phyloP scores from a whole-genome alignment of 192 early-diverging fungal species.

The Gonapodya prolifera region DNA sequence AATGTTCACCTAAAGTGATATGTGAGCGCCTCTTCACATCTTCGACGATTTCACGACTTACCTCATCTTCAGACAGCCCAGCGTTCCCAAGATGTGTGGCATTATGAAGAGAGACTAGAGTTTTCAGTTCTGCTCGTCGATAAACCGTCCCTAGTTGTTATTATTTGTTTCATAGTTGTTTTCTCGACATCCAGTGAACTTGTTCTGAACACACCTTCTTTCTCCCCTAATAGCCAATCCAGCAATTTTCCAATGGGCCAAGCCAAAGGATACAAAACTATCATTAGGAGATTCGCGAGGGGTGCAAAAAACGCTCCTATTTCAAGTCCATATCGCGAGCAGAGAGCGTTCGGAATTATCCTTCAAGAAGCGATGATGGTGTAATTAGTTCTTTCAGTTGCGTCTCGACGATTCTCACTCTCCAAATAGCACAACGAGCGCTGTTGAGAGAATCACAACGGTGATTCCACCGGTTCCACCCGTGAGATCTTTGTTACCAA shows the following conservation, averaged over 20 bases:
- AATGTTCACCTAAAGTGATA: slow-evolving; percentile 26
- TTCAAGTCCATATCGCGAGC: slow-evolving; percentile 72
- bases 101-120: slow-evolving; percentile 64
- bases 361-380: slow-evolving; percentile 1
- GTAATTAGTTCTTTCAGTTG: no score
- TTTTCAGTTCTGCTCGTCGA: slow-evolving; percentile 42
- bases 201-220: slow-evolving; percentile 75
- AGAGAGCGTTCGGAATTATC: slow-evolving; percentile 87
- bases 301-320: slow-evolving; percentile 83
- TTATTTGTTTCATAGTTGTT: no score
- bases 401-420: slow-evolving; percentile 35
- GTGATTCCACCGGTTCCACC: slow-evolving; percentile 33
- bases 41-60: slow-evolving; percentile 19
- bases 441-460: slow-evolving; percentile 79
- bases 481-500: slow-evolving; percentile 12
- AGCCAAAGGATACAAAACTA: slow-evolving; percentile 26
- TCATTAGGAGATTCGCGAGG: slow-evolving; percentile 20
- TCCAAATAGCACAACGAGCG: slow-evolving; percentile 83
- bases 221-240: slow-evolving; percentile 72
- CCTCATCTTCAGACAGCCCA: slow-evolving; percentile 61
- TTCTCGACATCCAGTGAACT: no score
- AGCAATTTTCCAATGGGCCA: slow-evolving; percentile 80
- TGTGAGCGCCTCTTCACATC: not conserved
- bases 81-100: slow-evolving; percentile 39
- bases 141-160: slow-evolving; percentile 12